These are phyloP conservation scores for Alternaria brassicae DNA, from an alignment of 2,329 filamentous ascomycete genomes.

Conservation along the genomic window DNA sequence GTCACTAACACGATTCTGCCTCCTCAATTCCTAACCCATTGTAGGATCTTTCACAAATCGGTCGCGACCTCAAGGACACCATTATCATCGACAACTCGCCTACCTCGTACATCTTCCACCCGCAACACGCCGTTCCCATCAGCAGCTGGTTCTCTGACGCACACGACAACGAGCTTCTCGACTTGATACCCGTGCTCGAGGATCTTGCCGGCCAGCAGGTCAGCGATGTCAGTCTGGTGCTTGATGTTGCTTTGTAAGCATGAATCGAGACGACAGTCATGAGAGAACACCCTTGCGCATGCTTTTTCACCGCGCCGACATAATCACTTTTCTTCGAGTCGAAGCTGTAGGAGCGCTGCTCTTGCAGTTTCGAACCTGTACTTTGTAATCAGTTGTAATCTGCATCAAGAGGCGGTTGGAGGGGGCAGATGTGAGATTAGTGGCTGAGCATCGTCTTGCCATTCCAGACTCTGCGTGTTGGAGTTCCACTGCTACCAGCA, in stretches of 20 bases:
- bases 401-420: constrained; percentile 38
- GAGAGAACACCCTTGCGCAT: constrained; percentile 36
- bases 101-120: constrained; percentile 99
- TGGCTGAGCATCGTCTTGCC: constrained; percentile 2
- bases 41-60: constrained; percentile 91
- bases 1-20: not conserved
- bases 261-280: constrained; percentile 21
- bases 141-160: constrained; percentile 99
- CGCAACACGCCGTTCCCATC: constrained; percentile 97
- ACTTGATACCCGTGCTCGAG: constrained; percentile 97
- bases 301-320: constrained; percentile 32
- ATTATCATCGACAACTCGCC: constrained; percentile 99
- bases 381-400: constrained; percentile 52
- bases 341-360: constrained; percentile 10
- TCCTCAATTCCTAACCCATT: not conserved
- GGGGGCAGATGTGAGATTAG: constrained; percentile 8
- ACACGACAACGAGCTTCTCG: constrained; percentile 97
- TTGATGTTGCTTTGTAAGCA: constrained; percentile 78
- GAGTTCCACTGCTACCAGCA: not conserved
- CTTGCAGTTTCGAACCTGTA: constrained; percentile 31
- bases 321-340: constrained; percentile 26
- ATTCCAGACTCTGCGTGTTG: constrained; percentile 5
- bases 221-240: constrained; percentile 93
- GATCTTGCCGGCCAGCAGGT: constrained; percentile 90
- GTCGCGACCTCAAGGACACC: constrained; percentile 92